Conservation (phyloP, 495 filamentous ascomycete genomes). For the Podospora comata region DNA sequence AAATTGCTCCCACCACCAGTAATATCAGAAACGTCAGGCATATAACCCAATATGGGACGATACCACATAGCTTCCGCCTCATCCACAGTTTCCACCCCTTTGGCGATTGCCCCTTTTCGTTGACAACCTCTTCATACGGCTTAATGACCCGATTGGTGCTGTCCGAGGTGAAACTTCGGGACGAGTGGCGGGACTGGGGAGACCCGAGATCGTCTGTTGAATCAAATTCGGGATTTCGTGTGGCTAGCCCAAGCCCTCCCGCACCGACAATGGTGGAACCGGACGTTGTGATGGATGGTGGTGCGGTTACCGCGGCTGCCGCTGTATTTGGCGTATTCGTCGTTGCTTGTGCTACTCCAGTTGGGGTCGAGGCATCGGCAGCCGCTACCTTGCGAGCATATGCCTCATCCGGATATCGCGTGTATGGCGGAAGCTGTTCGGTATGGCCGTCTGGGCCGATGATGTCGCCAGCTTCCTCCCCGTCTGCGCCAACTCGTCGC, state of each 20-base stretch:
- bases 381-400: constrained; percentile 25
- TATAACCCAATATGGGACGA: constrained; percentile 67
- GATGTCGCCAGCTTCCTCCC: constrained; percentile 79
- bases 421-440: constrained; percentile 87
- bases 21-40: constrained; percentile 52
- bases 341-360: constrained; percentile 4
- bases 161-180: constrained; percentile 48
- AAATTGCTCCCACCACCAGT: constrained; percentile 59
- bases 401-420: constrained; percentile 38
- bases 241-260: constrained; percentile 53
- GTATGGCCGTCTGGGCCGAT: constrained; percentile 88
- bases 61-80: constrained; percentile 58
- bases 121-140: constrained; percentile 30
- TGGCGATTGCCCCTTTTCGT: constrained; percentile 43
- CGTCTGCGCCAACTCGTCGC: constrained; percentile 68
- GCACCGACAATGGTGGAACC: constrained; percentile 35
- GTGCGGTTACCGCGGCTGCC: constrained; percentile 7
- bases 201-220: constrained; percentile 52
- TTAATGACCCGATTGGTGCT: constrained; percentile 43
- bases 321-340: constrained; percentile 16
- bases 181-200: constrained; percentile 51
- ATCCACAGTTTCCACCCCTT: constrained; percentile 57
- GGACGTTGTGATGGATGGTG: constrained; percentile 6
- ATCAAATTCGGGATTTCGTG: constrained; percentile 54
- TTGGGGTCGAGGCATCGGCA: constrained; percentile 1